These are phyloP conservation scores for Cercophora sp. DNA, from an alignment of 495 filamentous ascomycete species.

Conservation along the genomic window DNA sequence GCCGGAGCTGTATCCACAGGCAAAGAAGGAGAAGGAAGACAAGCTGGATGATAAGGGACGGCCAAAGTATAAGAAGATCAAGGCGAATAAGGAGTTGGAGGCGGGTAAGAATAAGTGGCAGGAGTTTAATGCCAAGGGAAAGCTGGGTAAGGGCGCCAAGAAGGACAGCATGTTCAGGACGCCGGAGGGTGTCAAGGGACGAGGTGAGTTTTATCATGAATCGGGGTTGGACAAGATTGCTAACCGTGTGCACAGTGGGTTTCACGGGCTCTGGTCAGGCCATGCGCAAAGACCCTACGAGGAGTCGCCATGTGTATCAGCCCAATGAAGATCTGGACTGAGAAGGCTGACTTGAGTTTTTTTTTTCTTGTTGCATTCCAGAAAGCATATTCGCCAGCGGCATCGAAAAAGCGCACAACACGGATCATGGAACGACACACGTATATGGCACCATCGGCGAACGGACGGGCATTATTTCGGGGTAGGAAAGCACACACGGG, in stretches of 20 bases:
- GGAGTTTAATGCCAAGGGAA: conserved; percentile 78
- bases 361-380: conserved; percentile 16
- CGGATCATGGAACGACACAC: too few species aligned
- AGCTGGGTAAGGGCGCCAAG: conserved; percentile 65
- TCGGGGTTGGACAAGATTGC: conserved; percentile 9
- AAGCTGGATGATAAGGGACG: conserved; percentile 36
- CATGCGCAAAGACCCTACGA: conserved; percentile 86
- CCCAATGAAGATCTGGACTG: conserved; percentile 70
- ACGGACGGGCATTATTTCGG: neutral
- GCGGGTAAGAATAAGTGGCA: conserved; percentile 92
- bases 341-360: conserved; percentile 23
- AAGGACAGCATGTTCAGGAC: conserved; percentile 99
- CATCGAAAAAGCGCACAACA: too few species aligned
- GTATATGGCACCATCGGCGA: too few species aligned
- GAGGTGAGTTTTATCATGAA: conserved; percentile 55
- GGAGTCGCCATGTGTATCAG: conserved; percentile 84
- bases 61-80: conserved; percentile 66
- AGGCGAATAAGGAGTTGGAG: conserved; percentile 85
- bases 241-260: conserved; percentile 62
- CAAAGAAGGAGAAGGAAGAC: conserved; percentile 29
- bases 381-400: neutral
- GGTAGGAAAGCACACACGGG: neutral
- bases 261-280: conserved; percentile 91
- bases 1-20: conserved; percentile 77
- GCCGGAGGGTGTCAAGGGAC: conserved; percentile 74